Evolutionary conservation across 192 early-diverging fungal species (phyloP).

Genomic region (Gaertneriomyces sp.): DNA sequence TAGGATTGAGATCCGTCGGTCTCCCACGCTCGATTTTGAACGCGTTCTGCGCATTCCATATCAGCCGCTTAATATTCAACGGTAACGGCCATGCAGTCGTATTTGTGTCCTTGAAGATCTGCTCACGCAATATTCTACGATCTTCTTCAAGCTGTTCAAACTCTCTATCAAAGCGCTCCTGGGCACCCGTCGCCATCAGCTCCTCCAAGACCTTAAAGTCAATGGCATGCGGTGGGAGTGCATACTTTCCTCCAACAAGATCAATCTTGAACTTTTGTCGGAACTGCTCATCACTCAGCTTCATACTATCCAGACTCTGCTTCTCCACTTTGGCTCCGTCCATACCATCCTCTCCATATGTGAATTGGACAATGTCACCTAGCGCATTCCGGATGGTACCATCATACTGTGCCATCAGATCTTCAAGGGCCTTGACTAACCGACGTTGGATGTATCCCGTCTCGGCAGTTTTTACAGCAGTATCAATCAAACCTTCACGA

Average conservation of each 20-base stretch:
- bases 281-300: constrained; percentile 65
- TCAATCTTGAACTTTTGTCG: constrained; percentile 80
- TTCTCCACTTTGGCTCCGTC: constrained; percentile 85
- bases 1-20: constrained; percentile 83
- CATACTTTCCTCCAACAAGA: constrained; percentile 45
- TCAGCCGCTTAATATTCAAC: constrained; percentile 82
- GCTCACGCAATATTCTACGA: constrained; percentile 67
- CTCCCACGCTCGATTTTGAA: constrained; percentile 79
- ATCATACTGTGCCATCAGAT: constrained; percentile 97
- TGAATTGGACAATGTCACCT: constrained; percentile 92
- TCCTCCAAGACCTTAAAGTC: constrained; percentile 71
- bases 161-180: constrained; percentile 76
- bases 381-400: constrained; percentile 93
- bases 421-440: constrained; percentile 95
- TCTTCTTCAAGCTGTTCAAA: constrained; percentile 74
- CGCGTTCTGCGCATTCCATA: constrained; percentile 85
- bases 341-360: constrained; percentile 98
- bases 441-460: constrained; percentile 99
- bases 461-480: constrained; percentile 98
- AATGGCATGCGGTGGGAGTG: constrained; percentile 66
- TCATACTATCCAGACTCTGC: constrained; percentile 72
- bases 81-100: constrained; percentile 82
- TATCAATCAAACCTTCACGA: constrained; percentile 99
- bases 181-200: constrained; percentile 68
- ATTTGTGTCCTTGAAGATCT: constrained; percentile 68